A percentile compares a stretch with the other conserved stretches of the same genome.
Conservation (phyloP, 257 asterid species). For the Solanum sejunctum region DNA sequence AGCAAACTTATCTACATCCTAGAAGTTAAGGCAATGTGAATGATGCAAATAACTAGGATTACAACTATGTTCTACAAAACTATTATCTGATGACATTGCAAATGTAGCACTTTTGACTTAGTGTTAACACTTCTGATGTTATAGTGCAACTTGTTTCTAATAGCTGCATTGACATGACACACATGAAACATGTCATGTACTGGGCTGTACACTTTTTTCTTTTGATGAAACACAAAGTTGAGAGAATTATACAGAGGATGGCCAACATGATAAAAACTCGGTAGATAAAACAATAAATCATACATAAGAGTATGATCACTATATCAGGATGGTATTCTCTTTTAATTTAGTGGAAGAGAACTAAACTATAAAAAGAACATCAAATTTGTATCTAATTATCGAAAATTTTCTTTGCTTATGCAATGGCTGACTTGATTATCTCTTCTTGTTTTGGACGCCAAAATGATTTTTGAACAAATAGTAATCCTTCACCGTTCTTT, state of each 20-base stretch:
- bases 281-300: neutral
- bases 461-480: constrained; percentile 4
- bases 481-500: constrained; percentile 7
- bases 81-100: neutral
- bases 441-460: constrained; percentile 9
- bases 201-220: neutral
- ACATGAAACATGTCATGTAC: neutral
- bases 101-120: neutral
- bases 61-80: neutral
- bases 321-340: neutral
- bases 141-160: neutral
- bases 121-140: neutral
- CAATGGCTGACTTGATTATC: constrained; percentile 3
- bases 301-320: neutral
- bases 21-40: neutral
- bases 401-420: neutral
- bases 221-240: neutral
- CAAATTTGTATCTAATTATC: neutral
- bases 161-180: neutral
- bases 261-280: neutral
- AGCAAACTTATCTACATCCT: neutral
- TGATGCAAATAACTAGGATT: neutral
- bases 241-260: neutral
- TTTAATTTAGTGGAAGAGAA: neutral
- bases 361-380: neutral